Percentiles rank a stretch among this genome's conserved stretches.
phyloP scores from a whole-genome alignment of 2,329 filamentous ascomycete species.

The Botrytis byssoidea region DNA sequence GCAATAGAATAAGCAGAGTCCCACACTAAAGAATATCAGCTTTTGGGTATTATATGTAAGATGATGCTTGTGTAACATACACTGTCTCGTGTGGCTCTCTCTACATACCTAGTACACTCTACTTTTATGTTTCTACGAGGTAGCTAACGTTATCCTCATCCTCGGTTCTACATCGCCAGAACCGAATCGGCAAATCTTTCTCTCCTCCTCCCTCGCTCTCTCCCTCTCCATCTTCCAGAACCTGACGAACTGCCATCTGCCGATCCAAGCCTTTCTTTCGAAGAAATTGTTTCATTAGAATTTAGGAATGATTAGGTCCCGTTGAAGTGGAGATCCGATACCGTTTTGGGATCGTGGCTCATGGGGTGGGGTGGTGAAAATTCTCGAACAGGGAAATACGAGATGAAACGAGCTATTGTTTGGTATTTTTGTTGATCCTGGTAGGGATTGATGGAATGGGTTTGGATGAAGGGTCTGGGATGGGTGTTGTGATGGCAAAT shows the following conservation, averaged over 20 bases:
- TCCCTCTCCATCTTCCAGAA: neutral
- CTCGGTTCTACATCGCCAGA: neutral
- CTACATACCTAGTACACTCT: too few species aligned
- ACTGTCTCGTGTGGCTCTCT: too few species aligned
- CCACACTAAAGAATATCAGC: too few species aligned
- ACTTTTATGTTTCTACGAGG: too few species aligned
- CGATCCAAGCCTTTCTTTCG: neutral
- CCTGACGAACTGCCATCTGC: neutral
- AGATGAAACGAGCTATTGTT: conserved; percentile 7
- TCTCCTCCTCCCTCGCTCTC: neutral
- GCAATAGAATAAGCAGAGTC: too few species aligned
- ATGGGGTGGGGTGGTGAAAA: neutral
- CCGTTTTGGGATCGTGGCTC: neutral
- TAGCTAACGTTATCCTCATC: neutral
- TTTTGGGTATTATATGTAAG: too few species aligned
- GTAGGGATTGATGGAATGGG: neutral
- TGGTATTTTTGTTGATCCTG: neutral
- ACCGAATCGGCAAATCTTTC: neutral
- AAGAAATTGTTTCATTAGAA: neutral
- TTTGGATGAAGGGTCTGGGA: neutral
- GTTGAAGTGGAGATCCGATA: neutral
- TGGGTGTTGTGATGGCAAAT: neutral
- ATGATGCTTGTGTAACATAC: too few species aligned
- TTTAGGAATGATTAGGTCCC: neutral
- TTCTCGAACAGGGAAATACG: conserved; percentile 1